These are phyloP conservation scores for Imleria badia DNA, from an alignment of 768 basidiomycete species.

Conservation along the genomic window DNA sequence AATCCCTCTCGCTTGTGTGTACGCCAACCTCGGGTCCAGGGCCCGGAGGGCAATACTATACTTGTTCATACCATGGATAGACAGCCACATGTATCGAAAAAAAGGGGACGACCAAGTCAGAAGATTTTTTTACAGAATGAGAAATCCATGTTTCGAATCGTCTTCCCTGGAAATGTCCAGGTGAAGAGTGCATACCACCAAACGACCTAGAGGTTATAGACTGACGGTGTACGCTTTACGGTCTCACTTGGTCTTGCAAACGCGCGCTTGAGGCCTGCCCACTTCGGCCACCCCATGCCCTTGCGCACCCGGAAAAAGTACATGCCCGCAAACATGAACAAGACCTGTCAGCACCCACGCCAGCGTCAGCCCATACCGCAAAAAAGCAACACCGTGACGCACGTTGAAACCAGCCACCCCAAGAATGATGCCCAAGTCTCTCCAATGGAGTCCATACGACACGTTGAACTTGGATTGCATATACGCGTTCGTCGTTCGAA, in stretches of 20 bases:
- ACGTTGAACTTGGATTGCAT: neutral
- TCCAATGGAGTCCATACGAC: slow-evolving; percentile 9
- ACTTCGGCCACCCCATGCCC: slow-evolving; percentile 2
- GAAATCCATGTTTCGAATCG: no score
- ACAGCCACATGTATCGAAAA: no score
- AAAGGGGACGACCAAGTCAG: no score
- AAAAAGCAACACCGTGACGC: neutral
- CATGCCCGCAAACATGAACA: slow-evolving; percentile 28
- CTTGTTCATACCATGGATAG: no score
- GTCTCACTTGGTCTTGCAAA: neutral
- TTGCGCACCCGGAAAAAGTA: slow-evolving; percentile 32
- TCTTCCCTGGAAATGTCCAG: no score
- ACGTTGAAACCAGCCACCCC: slow-evolving; percentile 44
- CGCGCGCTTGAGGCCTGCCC: neutral
- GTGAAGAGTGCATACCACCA: no score
- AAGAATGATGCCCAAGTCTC: slow-evolving; percentile 9
- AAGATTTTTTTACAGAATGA: no score
- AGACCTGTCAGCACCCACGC: slow-evolving; percentile 18
- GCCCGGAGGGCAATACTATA: no score
- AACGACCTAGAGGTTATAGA: no score
- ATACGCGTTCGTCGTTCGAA: slow-evolving; percentile 45
- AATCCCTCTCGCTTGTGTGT: no score
- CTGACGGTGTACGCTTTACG: neutral
- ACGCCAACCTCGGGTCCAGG: no score
- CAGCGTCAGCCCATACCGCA: neutral